These are phyloP conservation scores for Claviceps sp. DNA, from an alignment of 2,329 filamentous ascomycete genomes.

Conservation along the genomic window DNA sequence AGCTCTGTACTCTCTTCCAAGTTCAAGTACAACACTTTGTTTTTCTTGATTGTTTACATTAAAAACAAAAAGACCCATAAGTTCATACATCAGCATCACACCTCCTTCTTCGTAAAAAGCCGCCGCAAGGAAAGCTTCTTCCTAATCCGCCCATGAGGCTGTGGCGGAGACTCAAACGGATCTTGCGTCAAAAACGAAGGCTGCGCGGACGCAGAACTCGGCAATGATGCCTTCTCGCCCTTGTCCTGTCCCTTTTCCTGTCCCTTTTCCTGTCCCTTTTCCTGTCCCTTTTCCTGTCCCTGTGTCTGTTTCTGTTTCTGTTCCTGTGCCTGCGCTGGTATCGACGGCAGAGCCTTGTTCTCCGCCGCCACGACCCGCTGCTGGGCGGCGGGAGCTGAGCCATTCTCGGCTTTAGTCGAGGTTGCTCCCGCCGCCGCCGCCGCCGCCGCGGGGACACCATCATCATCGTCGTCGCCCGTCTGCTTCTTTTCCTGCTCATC, in stretches of 20 bases:
- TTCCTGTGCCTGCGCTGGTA: neutral
- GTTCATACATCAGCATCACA: neutral
- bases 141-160: conserved; percentile 5
- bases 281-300: no score
- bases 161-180: conserved; percentile 3
- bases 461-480: neutral
- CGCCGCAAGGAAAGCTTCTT: conserved; percentile 12
- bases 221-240: no score
- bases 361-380: neutral
- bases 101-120: conserved; percentile 7
- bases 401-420: conserved; percentile 11
- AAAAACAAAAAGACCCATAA: neutral
- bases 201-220: neutral
- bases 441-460: neutral
- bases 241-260: no score
- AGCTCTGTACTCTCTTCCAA: no score
- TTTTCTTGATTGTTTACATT: neutral
- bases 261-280: no score
- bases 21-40: neutral
- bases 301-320: no score
- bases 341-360: neutral
- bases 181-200: conserved; percentile 4
- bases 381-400: conserved; percentile 3
- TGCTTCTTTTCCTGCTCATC: no score
- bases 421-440: neutral